Evolutionary conservation across 1,139 yeast genomes (phyloP).

Genomic region (Arxiozyma slooffiae): DNA sequence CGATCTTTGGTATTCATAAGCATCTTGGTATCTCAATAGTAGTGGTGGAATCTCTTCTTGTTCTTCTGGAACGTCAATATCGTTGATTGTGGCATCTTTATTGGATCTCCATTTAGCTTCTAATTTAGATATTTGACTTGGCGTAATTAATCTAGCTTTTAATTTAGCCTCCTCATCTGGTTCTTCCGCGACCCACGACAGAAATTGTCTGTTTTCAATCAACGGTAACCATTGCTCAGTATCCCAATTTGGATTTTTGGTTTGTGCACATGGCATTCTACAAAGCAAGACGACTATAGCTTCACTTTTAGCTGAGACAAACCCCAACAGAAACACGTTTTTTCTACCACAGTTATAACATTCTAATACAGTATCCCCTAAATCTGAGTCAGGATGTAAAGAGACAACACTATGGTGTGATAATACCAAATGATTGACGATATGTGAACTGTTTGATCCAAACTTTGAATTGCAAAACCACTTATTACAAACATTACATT

Average conservation of each 20-base stretch:
- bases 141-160: constrained; percentile 45
- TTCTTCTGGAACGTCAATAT: constrained; percentile 42
- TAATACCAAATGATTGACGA: constrained; percentile 74
- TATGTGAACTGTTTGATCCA: constrained; percentile 59
- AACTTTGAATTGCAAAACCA: constrained; percentile 89
- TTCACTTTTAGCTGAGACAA: constrained; percentile 79
- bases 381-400: constrained; percentile 68
- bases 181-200: constrained; percentile 69
- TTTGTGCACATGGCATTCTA: constrained; percentile 81
- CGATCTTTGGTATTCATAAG: constrained; percentile 74
- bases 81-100: constrained; percentile 57
- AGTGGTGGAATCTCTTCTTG: constrained; percentile 61
- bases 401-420: constrained; percentile 70
- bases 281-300: constrained; percentile 82
- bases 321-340: constrained; percentile 76
- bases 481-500: constrained; percentile 66
- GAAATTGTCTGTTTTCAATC: constrained; percentile 67
- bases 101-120: constrained; percentile 78
- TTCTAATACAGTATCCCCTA: constrained; percentile 78
- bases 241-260: constrained; percentile 73
- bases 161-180: constrained; percentile 60
- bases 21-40: constrained; percentile 69
- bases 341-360: constrained; percentile 85
- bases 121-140: constrained; percentile 58
- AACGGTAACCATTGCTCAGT: constrained; percentile 81